Conservation (phyloP, 2,329 filamentous ascomycete species). For the Penicillium sp. region DNA sequence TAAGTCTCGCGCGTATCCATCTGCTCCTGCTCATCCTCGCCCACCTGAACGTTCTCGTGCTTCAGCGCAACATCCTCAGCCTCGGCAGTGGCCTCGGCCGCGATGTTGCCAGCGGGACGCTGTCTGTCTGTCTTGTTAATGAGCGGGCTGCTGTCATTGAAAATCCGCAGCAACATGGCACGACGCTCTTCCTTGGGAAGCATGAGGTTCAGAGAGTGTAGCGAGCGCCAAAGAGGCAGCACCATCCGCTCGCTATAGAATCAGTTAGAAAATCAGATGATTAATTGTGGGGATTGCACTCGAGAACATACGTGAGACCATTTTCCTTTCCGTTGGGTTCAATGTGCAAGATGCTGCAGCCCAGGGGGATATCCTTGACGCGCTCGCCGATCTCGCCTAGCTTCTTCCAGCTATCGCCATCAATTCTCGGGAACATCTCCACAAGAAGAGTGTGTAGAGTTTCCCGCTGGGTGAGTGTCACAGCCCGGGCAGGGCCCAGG, state of each 20-base stretch:
- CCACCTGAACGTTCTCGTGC: constrained; percentile 37
- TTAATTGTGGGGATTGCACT: not conserved
- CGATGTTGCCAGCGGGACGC: constrained; percentile 2
- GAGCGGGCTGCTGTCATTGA: constrained; percentile 80
- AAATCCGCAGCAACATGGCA: constrained; percentile 86
- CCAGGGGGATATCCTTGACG: constrained; percentile 74
- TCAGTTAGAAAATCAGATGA: constrained; percentile 17
- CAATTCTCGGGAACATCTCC: constrained; percentile 94
- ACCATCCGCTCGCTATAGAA: constrained; percentile 67
- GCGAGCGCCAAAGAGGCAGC: constrained; percentile 87
- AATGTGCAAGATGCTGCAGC: constrained; percentile 83
- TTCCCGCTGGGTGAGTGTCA: constrained; percentile 69
- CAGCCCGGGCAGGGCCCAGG: constrained; percentile 71
- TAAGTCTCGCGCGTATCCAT: constrained; percentile 43
- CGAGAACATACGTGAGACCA: constrained; percentile 49
- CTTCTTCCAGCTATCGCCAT: constrained; percentile 65
- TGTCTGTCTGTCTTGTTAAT: constrained; percentile 54
- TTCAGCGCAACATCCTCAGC: constrained; percentile 38
- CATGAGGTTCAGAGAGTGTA: constrained; percentile 92
- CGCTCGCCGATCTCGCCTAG: constrained; percentile 85
- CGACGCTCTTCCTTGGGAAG: constrained; percentile 92
- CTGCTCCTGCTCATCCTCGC: constrained; percentile 40
- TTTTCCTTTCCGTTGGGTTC: constrained; percentile 65
- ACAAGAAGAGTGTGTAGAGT: constrained; percentile 78
- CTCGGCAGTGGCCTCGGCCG: constrained; percentile 18